A percentile compares a stretch with the other conserved stretches of the same genome.
phyloP scores from a whole-genome alignment of 1,139 yeast species.

The Lodderomyces jiufengensis region DNA sequence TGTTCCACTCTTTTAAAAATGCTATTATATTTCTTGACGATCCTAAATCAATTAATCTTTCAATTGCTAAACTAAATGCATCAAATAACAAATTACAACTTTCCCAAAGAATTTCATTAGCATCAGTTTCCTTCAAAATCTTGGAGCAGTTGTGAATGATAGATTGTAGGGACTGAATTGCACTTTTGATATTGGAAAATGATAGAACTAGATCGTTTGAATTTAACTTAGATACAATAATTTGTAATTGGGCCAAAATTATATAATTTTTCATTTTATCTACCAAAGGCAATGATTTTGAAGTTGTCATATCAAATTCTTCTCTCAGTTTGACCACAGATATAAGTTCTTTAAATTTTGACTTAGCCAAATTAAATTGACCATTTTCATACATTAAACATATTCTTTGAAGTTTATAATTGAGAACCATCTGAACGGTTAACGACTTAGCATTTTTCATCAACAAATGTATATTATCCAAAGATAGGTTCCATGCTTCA shows the following conservation, averaged over 20 bases:
- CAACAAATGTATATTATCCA: slow-evolving; percentile 7
- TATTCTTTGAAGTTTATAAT: slow-evolving; percentile 33
- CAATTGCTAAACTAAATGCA: slow-evolving; percentile 34
- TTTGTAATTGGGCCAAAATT: slow-evolving; percentile 34
- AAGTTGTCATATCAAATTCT: slow-evolving; percentile 24
- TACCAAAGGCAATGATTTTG: slow-evolving; percentile 17
- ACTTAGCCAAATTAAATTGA: slow-evolving; percentile 18
- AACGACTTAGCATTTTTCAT: slow-evolving; percentile 14
- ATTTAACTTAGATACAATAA: slow-evolving; percentile 24
- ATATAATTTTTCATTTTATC: slow-evolving; percentile 33
- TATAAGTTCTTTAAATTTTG: slow-evolving; percentile 16
- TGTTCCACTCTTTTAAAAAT: slow-evolving; percentile 46
- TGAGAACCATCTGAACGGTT: slow-evolving; percentile 16
- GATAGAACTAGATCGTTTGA: slow-evolving; percentile 21
- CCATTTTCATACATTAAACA: slow-evolving; percentile 19
- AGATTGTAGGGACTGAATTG: slow-evolving; percentile 41
- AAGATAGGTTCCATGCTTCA: slow-evolving; percentile 14
- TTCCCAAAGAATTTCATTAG: slow-evolving; percentile 32
- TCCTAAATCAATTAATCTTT: slow-evolving; percentile 43
- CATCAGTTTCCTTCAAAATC: slow-evolving; percentile 19
- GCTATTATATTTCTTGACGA: slow-evolving; percentile 51
- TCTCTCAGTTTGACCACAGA: slow-evolving; percentile 20
- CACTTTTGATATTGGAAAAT: slow-evolving; percentile 29
- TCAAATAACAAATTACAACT: slow-evolving; percentile 25
- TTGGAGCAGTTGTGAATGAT: slow-evolving; percentile 31